Evolutionary conservation across 441 rosid genomes (phyloP).

Genomic region (Brassica balearica): DNA sequence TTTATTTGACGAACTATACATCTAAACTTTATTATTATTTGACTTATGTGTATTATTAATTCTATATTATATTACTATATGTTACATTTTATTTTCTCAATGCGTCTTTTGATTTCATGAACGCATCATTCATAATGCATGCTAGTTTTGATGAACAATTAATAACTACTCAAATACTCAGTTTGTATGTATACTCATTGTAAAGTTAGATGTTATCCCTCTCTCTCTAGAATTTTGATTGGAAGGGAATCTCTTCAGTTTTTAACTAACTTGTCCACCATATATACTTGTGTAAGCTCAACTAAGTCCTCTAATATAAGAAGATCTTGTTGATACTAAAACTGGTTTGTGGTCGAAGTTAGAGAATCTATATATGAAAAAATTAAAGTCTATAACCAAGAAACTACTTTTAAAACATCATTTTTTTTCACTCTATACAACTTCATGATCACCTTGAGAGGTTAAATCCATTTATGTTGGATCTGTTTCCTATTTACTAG

Average conservation of each 20-base stretch:
- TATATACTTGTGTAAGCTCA: background rate
- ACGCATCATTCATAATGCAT: conserved; percentile 78
- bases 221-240: background rate
- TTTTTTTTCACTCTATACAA: background rate
- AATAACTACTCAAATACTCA: background rate
- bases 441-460: background rate
- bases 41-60: background rate
- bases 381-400: background rate
- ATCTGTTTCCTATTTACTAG: background rate
- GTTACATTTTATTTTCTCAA: conserved; percentile 56
- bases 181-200: background rate
- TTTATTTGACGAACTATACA: background rate
- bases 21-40: too few species aligned
- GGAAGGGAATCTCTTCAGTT: background rate
- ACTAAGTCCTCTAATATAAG: background rate
- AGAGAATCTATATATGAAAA: background rate
- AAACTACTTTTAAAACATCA: background rate
- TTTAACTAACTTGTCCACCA: background rate
- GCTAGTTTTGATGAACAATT: conserved; percentile 36
- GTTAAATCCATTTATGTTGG: background rate
- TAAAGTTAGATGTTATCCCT: background rate
- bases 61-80: background rate
- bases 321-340: background rate
- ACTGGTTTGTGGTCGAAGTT: background rate
- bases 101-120: conserved; percentile 50